Conservation (phyloP, 2,329 filamentous ascomycete species). For the Blumeria hordei region DNA sequence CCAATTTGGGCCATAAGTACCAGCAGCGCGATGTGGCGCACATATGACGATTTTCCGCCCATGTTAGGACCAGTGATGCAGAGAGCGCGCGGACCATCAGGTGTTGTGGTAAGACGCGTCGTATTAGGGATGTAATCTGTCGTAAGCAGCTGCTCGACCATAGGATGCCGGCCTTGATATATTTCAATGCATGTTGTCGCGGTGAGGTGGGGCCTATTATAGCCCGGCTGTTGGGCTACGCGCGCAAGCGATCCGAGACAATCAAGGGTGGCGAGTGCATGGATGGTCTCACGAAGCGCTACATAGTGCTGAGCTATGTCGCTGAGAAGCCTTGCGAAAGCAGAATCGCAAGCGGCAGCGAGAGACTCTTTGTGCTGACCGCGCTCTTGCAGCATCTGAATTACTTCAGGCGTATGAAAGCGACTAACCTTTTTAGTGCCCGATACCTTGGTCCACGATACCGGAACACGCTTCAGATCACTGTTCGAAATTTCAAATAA, state of each 20-base stretch:
- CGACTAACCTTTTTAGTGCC: conserved; percentile 81
- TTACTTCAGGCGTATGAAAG: conserved; percentile 83
- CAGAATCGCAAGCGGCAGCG: conserved; percentile 69
- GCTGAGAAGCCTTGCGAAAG: conserved; percentile 47
- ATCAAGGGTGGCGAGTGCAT: conserved; percentile 67
- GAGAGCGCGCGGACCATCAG: conserved; percentile 25
- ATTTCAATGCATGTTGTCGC: conserved; percentile 41
- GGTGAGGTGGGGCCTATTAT: conserved; percentile 49
- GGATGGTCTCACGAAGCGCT: conserved; percentile 66
- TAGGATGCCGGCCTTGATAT: conserved; percentile 62
- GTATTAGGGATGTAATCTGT: conserved; percentile 81
- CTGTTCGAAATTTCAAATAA: conserved; percentile 75
- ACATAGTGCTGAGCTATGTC: conserved; percentile 71
- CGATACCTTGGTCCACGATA: conserved; percentile 84
- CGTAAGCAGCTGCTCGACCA: conserved; percentile 77
- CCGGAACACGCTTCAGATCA: conserved; percentile 66
- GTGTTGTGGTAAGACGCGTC: conserved; percentile 40
- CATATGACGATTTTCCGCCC: conserved; percentile 96
- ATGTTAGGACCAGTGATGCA: conserved; percentile 95
- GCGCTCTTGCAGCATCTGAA: conserved; percentile 59
- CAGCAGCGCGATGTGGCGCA: conserved; percentile 76
- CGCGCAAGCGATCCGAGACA: conserved; percentile 69
- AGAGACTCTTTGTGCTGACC: conserved; percentile 90
- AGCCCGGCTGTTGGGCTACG: conserved; percentile 68
- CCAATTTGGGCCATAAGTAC: conserved; percentile 87